Conservation (phyloP, 108 stramenopile species). For the Pseudonitzschia pungens region DNA sequence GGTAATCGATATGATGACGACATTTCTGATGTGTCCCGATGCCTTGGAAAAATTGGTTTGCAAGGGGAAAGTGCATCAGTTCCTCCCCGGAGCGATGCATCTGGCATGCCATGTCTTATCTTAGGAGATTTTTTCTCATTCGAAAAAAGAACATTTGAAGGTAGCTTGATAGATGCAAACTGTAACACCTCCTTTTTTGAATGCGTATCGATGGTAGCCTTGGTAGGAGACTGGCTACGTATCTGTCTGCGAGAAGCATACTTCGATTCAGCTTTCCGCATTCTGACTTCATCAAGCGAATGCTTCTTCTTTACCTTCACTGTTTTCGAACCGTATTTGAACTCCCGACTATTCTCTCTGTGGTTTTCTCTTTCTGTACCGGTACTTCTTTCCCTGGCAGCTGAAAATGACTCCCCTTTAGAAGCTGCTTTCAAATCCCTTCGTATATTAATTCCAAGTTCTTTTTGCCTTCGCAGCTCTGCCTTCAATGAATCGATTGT, state of each 20-base stretch:
- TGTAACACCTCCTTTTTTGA: neutral
- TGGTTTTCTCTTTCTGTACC: neutral
- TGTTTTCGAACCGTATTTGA: neutral
- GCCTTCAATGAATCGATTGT: slow-evolving; percentile 24
- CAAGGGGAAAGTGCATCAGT: neutral
- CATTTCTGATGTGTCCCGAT: neutral
- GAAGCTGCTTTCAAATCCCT: slow-evolving; percentile 39
- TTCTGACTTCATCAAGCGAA: neutral
- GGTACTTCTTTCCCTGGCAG: neutral
- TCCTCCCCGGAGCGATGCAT: neutral
- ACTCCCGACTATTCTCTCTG: neutral
- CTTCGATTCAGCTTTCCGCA: neutral
- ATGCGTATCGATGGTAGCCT: neutral
- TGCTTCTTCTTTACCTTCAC: neutral
- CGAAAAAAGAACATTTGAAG: neutral
- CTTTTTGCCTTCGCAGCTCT: slow-evolving; percentile 28
- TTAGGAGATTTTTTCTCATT: neutral
- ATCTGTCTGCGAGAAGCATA: neutral
- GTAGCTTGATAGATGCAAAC: neutral
- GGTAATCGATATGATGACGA: too few relatives aligned
- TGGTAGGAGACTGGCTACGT: neutral
- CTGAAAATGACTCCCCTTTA: slow-evolving; percentile 1
- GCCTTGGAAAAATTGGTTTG: neutral
- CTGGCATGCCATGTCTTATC: neutral
- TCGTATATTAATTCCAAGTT: slow-evolving; percentile 27